Evolutionary conservation across 2,329 filamentous ascomycete genomes (phyloP), one percentile per base, ranked within the genome.

Genomic region (Harringtonia aguacate): DNA sequence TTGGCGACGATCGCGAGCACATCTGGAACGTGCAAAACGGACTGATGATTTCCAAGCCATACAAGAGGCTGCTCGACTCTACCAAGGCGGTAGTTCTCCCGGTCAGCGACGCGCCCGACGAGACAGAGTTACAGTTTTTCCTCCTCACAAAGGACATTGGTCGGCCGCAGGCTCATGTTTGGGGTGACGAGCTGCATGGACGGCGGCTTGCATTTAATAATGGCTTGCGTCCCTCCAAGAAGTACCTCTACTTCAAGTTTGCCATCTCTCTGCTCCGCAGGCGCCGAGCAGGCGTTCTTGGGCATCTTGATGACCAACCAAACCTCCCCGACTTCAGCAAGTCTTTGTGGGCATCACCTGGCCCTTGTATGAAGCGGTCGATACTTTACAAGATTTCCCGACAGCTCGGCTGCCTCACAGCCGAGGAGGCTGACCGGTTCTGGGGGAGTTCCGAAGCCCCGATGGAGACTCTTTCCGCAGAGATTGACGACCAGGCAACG

Each of bases 221-320:
- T 22, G 42, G 22, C 8, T 44, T 44, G 14, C 36, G 36, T 2
- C 42, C 36, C 3, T 12, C 20, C 1, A 44, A 44, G 13, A 18
- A n/a, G 5, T 44, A 44, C n/a, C 22, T 39, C 4, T 39, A 44
- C 12, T 44, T 44, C 30, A 39, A 39, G 21, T 39, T 39, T 14
- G 36, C 27, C n/a, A 35, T 44, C 3, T 27, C 20, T 2, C 1
- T 44, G 4, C 21, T 44, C 4, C 36, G 42, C 1, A 3, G 29
- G 1, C 42, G 42, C 13, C 42, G 42, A 3, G 21, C n/a, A 5
- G n/a, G 21, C 15, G 36, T 39, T 2, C 42, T 30, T 2, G 42
- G 42, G 2, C 17, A 33, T 15, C 27, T n/a, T 8, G 3, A 27
- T 4, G 41, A 44, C 13, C 27, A 38, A 2, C 14, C 13, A 2